These are phyloP conservation scores for Fusarium falciforme DNA, from an alignment of 2,329 filamentous ascomycete species.

Conservation along the genomic window DNA sequence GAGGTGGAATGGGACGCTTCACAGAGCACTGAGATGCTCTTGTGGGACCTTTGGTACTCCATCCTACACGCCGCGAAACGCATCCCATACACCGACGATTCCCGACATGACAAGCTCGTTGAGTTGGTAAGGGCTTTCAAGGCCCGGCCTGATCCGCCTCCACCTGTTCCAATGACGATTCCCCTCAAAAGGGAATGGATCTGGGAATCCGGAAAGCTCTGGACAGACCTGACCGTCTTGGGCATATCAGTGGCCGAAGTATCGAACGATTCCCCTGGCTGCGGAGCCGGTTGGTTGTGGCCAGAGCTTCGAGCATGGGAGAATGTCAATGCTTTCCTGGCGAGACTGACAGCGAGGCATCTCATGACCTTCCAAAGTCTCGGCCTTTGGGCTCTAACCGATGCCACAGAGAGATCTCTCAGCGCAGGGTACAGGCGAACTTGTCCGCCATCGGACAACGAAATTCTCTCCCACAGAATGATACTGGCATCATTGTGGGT, in stretches of 20 bases:
- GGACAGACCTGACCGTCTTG: not conserved
- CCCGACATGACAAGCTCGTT: not conserved
- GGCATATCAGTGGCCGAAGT: not conserved
- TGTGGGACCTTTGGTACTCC: slow-evolving; percentile 1
- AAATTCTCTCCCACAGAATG: not conserved
- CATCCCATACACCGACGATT: fast-evolving
- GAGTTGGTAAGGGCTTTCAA: not conserved
- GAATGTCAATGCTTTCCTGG: slow-evolving; percentile 3
- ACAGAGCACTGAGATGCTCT: not conserved
- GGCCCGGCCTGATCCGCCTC: not conserved
- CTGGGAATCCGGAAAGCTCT: not conserved
- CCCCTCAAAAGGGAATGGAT: slow-evolving; percentile 7
- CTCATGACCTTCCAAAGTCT: not conserved
- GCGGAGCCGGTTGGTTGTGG: slow-evolving; percentile 16
- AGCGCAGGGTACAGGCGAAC: not conserved
- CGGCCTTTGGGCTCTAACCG: not conserved
- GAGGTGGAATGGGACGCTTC: not conserved
- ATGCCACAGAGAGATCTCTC: not conserved
- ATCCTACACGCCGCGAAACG: slow-evolving; percentile 7
- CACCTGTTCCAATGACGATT: slow-evolving; percentile 1
- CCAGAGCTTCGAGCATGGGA: slow-evolving; percentile 9
- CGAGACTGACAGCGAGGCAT: not conserved
- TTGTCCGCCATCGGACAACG: not conserved
- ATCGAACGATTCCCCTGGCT: slow-evolving; percentile 5
- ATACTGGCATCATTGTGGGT: not conserved